A percentile compares a stretch with the other conserved stretches of the same genome.
These are phyloP conservation scores for Quercus parvula DNA, from an alignment of 306 rosid genomes.

Conservation along the genomic window DNA sequence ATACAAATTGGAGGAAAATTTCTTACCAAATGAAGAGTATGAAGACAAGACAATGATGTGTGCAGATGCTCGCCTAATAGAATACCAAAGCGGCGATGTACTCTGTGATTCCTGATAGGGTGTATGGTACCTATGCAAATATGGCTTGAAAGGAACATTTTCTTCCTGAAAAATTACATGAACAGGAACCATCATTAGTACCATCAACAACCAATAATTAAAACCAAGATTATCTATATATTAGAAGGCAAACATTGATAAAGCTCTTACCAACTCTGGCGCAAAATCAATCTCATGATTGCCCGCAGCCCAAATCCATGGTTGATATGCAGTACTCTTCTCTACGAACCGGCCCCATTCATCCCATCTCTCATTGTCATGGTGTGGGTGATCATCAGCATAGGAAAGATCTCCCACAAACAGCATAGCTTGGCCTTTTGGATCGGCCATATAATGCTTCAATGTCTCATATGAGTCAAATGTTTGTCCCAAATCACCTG, in stretches of 20 bases:
- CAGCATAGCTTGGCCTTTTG: slow-evolving; percentile 53
- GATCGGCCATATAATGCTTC: slow-evolving; percentile 54
- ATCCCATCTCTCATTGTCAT: slow-evolving; percentile 71
- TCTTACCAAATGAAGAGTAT: slow-evolving; percentile 74
- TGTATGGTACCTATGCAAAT: slow-evolving; percentile 45
- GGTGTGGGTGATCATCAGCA: slow-evolving; percentile 65
- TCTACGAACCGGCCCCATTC: slow-evolving; percentile 78
- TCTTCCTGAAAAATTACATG: slow-evolving; percentile 55
- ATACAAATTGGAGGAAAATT: neutral
- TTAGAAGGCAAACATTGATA: neutral
- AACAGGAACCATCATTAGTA: neutral
- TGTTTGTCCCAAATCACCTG: slow-evolving; percentile 84
- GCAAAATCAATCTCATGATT: slow-evolving; percentile 53
- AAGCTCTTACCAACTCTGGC: slow-evolving; percentile 30
- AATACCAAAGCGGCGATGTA: slow-evolving; percentile 78
- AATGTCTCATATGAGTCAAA: slow-evolving; percentile 57
- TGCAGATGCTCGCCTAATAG: slow-evolving; percentile 88
- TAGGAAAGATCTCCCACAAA: slow-evolving; percentile 65
- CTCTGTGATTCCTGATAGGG: slow-evolving; percentile 60
- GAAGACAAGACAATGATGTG: slow-evolving; percentile 76
- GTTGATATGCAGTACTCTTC: slow-evolving; percentile 71
- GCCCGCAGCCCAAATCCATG: slow-evolving; percentile 70
- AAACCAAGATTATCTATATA: too few species aligned
- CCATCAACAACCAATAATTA: too few species aligned
- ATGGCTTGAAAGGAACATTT: slow-evolving; percentile 66